These are phyloP conservation scores for Pichia membranifaciens DNA, from an alignment of 805 yeast species.

Conservation along the genomic window DNA sequence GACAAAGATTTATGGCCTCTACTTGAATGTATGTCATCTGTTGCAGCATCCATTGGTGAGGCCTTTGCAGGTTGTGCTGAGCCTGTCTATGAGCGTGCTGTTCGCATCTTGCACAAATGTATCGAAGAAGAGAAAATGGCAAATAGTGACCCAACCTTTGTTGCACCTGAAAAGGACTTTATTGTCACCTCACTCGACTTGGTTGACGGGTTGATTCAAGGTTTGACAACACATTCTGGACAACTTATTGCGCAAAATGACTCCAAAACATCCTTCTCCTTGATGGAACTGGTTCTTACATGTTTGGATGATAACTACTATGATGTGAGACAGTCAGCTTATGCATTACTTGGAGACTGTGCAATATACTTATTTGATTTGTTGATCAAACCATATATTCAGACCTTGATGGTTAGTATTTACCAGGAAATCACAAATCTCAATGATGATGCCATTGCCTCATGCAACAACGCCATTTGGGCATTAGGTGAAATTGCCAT, in stretches of 20 bases:
- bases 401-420: conserved; percentile 56
- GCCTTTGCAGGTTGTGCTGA: conserved; percentile 84
- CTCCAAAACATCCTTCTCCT: conserved; percentile 20
- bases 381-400: conserved; percentile 42
- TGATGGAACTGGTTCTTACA: conserved; percentile 58
- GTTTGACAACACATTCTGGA: conserved; percentile 59
- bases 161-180: conserved; percentile 85
- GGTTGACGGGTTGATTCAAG: conserved; percentile 90
- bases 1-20: conserved; percentile 89
- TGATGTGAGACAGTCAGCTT: conserved; percentile 92
- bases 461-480: conserved; percentile 90
- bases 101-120: conserved; percentile 60
- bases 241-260: conserved; percentile 40
- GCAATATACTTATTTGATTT: conserved; percentile 51
- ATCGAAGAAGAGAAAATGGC: conserved; percentile 61
- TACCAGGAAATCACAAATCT: conserved; percentile 59
- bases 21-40: conserved; percentile 85
- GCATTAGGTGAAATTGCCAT: conserved; percentile 82
- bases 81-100: conserved; percentile 76
- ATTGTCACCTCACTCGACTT: conserved; percentile 84
- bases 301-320: conserved; percentile 70
- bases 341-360: conserved; percentile 86
- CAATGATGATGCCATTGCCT: conserved; percentile 45
- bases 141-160: conserved; percentile 57
- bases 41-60: conserved; percentile 83